Conservation (phyloP, 208 protist species). For the Crithidia thermophila region DNA sequence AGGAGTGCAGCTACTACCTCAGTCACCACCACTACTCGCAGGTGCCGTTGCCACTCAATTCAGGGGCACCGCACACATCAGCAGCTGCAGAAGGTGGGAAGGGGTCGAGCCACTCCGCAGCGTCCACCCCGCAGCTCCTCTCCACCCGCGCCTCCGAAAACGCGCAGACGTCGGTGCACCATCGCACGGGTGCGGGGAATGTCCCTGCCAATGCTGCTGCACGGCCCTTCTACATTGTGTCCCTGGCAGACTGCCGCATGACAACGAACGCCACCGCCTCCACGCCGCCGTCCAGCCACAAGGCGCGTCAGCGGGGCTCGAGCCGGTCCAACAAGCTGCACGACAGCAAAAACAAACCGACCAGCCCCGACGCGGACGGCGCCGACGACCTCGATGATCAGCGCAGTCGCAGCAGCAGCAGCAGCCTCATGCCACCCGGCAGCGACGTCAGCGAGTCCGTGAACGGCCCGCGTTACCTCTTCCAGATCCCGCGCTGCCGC, state of each 20-base stretch:
- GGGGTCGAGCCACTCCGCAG: too few relatives aligned
- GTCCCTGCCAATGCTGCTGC: background rate
- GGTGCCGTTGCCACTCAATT: background rate
- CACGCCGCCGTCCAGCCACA: too few relatives aligned
- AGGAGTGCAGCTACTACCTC: constrained; percentile 31
- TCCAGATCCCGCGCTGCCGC: constrained; percentile 31
- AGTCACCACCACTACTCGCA: constrained; percentile 17
- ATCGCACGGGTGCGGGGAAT: background rate
- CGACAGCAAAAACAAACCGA: background rate
- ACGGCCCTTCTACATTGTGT: constrained; percentile 19
- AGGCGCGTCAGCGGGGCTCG: background rate
- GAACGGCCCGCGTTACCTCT: constrained; percentile 4
- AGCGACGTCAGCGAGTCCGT: constrained; percentile 7
- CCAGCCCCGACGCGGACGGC: background rate
- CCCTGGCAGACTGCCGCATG: constrained; percentile 16
- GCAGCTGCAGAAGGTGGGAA: too few relatives aligned
- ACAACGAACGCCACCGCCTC: too few relatives aligned
- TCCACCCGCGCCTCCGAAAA: background rate
- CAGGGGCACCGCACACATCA: too few relatives aligned
- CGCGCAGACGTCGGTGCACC: background rate
- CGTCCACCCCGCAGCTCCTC: background rate
- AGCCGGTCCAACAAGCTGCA: background rate
- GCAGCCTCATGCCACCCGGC: background rate
- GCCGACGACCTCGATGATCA: background rate
- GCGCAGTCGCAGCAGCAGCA: constrained; percentile 4